Evolutionary conservation across 805 yeast genomes (phyloP).

Genomic region (Metschnikowia noctiluminum): DNA sequence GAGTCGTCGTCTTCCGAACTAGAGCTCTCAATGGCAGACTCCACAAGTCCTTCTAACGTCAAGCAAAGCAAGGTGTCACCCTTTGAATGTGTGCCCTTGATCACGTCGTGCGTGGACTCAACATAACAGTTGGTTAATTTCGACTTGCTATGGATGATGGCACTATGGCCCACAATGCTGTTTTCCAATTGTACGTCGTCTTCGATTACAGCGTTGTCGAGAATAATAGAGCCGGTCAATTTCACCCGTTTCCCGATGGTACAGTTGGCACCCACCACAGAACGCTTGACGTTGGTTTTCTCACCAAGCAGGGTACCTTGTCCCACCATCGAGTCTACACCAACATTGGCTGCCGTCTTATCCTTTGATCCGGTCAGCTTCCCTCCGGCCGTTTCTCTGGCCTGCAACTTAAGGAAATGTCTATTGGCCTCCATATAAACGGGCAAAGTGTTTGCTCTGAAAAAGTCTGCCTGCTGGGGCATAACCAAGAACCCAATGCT

Average conservation of each 20-base stretch:
- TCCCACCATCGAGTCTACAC: slow-evolving; percentile 83
- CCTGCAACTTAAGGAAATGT: slow-evolving; percentile 62
- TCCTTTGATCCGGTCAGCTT: slow-evolving; percentile 38
- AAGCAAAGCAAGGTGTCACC: slow-evolving; percentile 55
- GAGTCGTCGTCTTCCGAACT: slow-evolving; percentile 42
- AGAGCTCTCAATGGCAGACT: slow-evolving; percentile 33
- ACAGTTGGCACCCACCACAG: slow-evolving; percentile 75
- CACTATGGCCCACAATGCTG: slow-evolving; percentile 75
- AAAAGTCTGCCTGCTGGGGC: slow-evolving; percentile 67
- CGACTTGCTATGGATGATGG: slow-evolving; percentile 59
- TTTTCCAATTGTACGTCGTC: slow-evolving; percentile 83
- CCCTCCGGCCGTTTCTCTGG: slow-evolving; percentile 34
- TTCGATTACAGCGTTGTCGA: slow-evolving; percentile 67
- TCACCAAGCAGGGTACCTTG: slow-evolving; percentile 67
- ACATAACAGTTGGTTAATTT: slow-evolving; percentile 78
- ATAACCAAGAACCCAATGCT: slow-evolving; percentile 67
- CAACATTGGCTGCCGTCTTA: slow-evolving; percentile 68
- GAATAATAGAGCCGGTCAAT: slow-evolving; percentile 78
- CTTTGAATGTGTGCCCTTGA: slow-evolving; percentile 50
- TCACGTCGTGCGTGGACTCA: slow-evolving; percentile 73
- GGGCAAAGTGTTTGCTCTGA: slow-evolving; percentile 73
- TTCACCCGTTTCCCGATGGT: slow-evolving; percentile 82
- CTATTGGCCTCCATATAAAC: slow-evolving; percentile 91
- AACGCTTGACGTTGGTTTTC: slow-evolving; percentile 78
- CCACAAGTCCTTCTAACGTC: slow-evolving; percentile 40